Conservation (phyloP, 352 stramenopile genomes). For the Phytopythium litorale region DNA sequence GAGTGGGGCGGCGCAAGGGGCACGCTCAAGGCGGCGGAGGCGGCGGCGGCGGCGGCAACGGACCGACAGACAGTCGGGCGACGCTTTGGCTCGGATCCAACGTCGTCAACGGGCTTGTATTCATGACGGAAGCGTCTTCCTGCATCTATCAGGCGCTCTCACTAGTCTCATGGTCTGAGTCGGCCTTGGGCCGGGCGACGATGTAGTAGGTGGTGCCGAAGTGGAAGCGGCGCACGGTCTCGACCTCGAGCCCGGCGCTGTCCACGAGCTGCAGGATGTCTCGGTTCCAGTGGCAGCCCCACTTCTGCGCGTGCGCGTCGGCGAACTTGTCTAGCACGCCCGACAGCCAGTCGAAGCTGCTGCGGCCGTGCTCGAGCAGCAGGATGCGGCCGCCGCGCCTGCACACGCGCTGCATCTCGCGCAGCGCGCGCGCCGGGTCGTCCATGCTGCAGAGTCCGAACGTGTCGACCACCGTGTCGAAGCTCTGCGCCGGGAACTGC, state of each 20-base stretch:
- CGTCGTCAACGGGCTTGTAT: neutral
- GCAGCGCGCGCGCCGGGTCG: conserved; percentile 87
- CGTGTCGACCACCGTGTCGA: conserved; percentile 96
- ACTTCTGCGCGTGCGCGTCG: conserved; percentile 89
- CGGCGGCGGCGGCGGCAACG: neutral
- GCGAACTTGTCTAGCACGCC: conserved; percentile 92
- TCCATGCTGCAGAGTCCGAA: conserved; percentile 96
- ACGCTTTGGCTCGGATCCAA: neutral
- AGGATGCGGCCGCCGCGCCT: conserved; percentile 85
- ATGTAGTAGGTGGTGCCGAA: conserved; percentile 96
- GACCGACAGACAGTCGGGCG: neutral
- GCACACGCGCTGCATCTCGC: conserved; percentile 94
- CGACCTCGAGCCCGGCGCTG: conserved; percentile 78
- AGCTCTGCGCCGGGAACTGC: conserved; percentile 66
- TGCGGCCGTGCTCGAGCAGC: conserved; percentile 94
- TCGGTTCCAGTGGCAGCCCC: conserved; percentile 96
- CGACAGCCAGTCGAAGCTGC: conserved; percentile 88
- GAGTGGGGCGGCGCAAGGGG: neutral
- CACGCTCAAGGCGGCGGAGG: neutral
- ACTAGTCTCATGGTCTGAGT: neutral
- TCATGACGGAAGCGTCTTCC: neutral
- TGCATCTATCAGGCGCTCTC: neutral
- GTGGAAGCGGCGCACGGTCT: conserved; percentile 89
- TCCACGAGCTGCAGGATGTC: conserved; percentile 91
- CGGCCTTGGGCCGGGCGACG: conserved; percentile 38